Evolutionary conservation across 768 basidiomycete species (phyloP).

Genomic region (Phlebiopsis gigantea): DNA sequence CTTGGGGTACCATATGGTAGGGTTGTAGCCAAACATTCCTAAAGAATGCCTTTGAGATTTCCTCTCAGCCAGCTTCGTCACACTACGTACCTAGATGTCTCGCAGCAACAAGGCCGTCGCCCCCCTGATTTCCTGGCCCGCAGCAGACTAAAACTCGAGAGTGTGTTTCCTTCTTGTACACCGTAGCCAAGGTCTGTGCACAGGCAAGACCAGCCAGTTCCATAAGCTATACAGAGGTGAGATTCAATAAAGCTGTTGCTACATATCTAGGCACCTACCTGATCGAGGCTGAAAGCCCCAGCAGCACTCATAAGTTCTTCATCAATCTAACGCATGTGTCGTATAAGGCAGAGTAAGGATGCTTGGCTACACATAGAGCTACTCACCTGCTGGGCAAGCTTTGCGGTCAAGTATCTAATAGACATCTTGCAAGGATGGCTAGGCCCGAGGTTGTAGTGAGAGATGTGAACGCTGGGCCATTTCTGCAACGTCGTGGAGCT

Average conservation of each 20-base stretch:
- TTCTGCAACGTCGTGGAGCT: neutral
- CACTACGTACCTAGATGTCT: slow-evolving; percentile 79
- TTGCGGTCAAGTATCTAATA: slow-evolving; percentile 63
- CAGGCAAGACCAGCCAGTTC: slow-evolving; percentile 94
- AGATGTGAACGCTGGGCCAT: neutral
- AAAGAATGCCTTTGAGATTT: too few species aligned
- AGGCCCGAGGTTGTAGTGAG: neutral
- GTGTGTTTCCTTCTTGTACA: slow-evolving; percentile 64
- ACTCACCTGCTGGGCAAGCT: slow-evolving; percentile 71
- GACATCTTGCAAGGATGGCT: too few species aligned
- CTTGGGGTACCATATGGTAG: slow-evolving; percentile 93
- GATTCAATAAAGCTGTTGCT: neutral
- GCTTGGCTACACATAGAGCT: neutral
- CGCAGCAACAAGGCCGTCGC: slow-evolving; percentile 95
- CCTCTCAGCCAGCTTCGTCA: too few species aligned
- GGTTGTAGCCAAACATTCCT: slow-evolving; percentile 92
- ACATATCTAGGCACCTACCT: slow-evolving; percentile 39
- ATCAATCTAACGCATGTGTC: slow-evolving; percentile 2
- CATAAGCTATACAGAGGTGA: slow-evolving; percentile 62
- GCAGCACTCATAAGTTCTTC: slow-evolving; percentile 64
- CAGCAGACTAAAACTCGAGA: slow-evolving; percentile 88
- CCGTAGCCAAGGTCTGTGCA: slow-evolving; percentile 80
- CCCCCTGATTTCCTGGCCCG: slow-evolving; percentile 97
- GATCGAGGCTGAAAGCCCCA: slow-evolving; percentile 95
- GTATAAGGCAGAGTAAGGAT: neutral